Percentiles rank a stretch among this genome's conserved stretches.
Conservation (phyloP, 176 grass and related monocot genomes). For the Metroxylon sagu region DNA sequence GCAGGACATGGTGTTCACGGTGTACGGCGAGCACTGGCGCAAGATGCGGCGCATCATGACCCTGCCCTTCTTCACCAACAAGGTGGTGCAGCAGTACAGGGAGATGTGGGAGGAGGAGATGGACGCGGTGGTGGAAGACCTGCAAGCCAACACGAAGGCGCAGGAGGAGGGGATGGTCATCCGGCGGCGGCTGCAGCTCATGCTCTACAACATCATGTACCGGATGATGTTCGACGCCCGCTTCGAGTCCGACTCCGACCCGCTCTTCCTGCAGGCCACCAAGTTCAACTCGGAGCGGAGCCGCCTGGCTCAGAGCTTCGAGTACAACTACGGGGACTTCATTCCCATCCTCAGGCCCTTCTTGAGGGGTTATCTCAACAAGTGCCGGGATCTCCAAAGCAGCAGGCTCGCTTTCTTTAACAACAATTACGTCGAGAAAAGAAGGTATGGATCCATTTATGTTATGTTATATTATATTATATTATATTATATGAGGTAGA, state of each 20-base stretch:
- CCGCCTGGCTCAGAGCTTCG: constrained; percentile 24
- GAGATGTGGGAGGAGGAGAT: constrained; percentile 21
- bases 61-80: constrained; percentile 23
- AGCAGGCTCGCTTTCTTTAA: constrained; percentile 17
- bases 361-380: constrained; percentile 13
- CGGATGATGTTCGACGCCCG: constrained; percentile 20
- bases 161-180: constrained; percentile 4
- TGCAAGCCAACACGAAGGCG: not conserved
- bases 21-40: constrained; percentile 26
- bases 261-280: constrained; percentile 15
- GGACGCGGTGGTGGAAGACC: not conserved
- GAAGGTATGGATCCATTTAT: not conserved
- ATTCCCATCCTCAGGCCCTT: constrained; percentile 17
- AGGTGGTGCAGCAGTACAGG: constrained; percentile 19
- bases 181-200: constrained; percentile 14
- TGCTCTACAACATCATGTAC: constrained; percentile 24
- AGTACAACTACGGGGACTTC: constrained; percentile 27
- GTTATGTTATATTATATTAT: no score
- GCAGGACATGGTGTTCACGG: constrained; percentile 20
- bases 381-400: constrained; percentile 13
- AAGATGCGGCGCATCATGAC: constrained; percentile 22
- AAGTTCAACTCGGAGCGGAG: constrained; percentile 17
- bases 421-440: constrained; percentile 17
- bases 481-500: no score
- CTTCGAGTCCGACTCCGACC: constrained; percentile 10